Percentiles rank a stretch among this genome's conserved stretches.
phyloP scores from a whole-genome alignment of 2,329 filamentous ascomycete species.

The Ceratocystis cacaofunesta region DNA sequence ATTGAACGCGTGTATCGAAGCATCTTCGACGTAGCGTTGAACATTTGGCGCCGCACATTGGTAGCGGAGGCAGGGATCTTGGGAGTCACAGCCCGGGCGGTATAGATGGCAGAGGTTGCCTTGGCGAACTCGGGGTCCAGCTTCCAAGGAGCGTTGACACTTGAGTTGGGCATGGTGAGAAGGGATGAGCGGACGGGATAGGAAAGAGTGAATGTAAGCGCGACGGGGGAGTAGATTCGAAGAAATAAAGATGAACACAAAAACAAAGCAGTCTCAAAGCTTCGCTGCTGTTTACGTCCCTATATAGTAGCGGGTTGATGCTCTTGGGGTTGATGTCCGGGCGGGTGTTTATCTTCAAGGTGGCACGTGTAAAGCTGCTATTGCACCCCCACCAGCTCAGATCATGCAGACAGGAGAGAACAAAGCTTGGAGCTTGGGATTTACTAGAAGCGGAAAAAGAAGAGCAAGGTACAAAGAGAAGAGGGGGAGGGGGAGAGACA shows the following conservation, averaged over 20 bases:
- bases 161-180: not conserved
- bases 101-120: conserved; percentile 2
- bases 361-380: not conserved
- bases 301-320: not conserved
- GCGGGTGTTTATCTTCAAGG: not conserved
- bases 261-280: not conserved
- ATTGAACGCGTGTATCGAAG: conserved; percentile 5
- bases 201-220: not conserved
- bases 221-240: not conserved
- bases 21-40: conserved; percentile 11
- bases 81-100: conserved; percentile 5
- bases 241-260: not conserved
- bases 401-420: not conserved
- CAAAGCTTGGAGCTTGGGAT: not conserved
- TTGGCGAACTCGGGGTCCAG: conserved; percentile 4
- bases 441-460: not conserved
- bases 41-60: conserved; percentile 8
- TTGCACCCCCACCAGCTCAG: not conserved
- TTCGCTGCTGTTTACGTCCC: not conserved
- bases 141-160: conserved; percentile 6
- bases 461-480: not conserved
- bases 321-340: not conserved
- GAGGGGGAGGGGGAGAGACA: not conserved
- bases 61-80: not conserved
- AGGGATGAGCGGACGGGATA: not conserved